Evolutionary conservation across 2,329 filamentous ascomycete species (phyloP), one percentile per base, ranked within the genome.

Genomic region (Colletotrichum kahawae): DNA sequence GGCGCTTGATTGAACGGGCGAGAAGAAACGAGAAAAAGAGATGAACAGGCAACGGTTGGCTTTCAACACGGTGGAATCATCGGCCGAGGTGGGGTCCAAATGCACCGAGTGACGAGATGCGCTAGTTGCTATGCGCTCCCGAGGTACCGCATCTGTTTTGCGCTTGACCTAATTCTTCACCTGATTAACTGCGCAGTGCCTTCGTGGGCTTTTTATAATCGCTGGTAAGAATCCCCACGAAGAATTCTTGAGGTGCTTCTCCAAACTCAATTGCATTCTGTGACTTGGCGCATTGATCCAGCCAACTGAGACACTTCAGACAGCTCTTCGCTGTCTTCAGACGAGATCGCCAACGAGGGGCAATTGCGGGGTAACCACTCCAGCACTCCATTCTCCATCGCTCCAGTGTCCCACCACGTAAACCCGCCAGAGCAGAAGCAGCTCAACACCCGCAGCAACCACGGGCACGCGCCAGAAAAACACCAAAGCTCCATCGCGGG

Each of bases 401-500:
- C 34, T 51, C 60, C 60, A 43, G 18, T 24, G 51, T 51, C 43
- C 43, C 31, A 36, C n/a, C 48, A 10, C 18, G 7, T 16, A 54
- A 51, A 34, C 34, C 66, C 54, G 33, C 43, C 64, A 69, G 18
- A 24, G 24, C 57, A 34, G 16, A 34, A 5, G 59, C 60, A 67
- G 54, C 59, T 59, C 60, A 64, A 67, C 51, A 67, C 36, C 36
- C 56, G 27, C 9, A 21, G 16, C n/a, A 29, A 63, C 57, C 57
- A 60, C 57, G 29, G 60, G 60, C 66, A 73, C 66, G 57, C 72
- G 72, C 72, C 65, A 64, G 56, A 57, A 62, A 70, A 76, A 62
- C 66, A 71, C 74, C 71, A 76, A 60, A 76, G 74, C 59, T 74
- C 71, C 70, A 74, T 76, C 74, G 74, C 71, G 71, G 70, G 74